Evolutionary conservation across 2,329 filamentous ascomycete genomes (phyloP).

Genomic region (Phyllosticta citriasiana): DNA sequence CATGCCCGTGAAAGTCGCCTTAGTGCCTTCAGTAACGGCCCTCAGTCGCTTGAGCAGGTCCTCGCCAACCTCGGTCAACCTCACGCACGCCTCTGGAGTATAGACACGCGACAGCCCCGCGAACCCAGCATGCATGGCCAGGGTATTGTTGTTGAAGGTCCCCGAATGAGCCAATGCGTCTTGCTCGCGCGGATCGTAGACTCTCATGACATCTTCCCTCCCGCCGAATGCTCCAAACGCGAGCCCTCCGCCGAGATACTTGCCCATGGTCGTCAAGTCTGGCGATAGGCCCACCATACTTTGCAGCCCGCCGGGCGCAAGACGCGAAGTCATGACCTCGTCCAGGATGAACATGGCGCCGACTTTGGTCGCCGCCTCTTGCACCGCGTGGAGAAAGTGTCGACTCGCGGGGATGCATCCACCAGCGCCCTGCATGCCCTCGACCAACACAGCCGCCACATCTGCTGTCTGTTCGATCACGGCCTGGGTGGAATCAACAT

Average conservation of each 20-base stretch:
- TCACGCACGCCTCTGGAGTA: constrained; percentile 21
- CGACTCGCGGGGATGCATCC: constrained; percentile 44
- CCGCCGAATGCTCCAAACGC: constrained; percentile 60
- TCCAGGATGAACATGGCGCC: constrained; percentile 57
- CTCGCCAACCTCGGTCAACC: constrained; percentile 25
- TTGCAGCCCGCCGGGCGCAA: constrained; percentile 43
- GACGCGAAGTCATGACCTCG: constrained; percentile 60
- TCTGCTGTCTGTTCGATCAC: constrained; percentile 31
- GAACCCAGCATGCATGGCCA: constrained; percentile 49
- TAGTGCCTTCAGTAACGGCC: constrained; percentile 21
- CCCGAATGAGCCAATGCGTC: constrained; percentile 45
- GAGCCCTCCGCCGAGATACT: constrained; percentile 57
- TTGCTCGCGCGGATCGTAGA: constrained; percentile 42
- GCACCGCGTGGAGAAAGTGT: constrained; percentile 45
- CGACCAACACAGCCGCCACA: constrained; percentile 55
- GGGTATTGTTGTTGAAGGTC: constrained; percentile 59
- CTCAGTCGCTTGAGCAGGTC: constrained; percentile 19
- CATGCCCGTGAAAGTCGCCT: constrained; percentile 27
- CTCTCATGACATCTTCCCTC: constrained; percentile 45
- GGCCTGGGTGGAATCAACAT: constrained; percentile 36
- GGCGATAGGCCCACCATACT: constrained; percentile 37
- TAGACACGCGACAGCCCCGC: constrained; percentile 29
- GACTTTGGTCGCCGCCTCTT: constrained; percentile 36
- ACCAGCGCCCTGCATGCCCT: constrained; percentile 55
- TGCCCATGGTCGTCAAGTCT: constrained; percentile 56